Evolutionary conservation across 257 asterid genomes (phyloP).

Genomic region (Solanum neorickii): DNA sequence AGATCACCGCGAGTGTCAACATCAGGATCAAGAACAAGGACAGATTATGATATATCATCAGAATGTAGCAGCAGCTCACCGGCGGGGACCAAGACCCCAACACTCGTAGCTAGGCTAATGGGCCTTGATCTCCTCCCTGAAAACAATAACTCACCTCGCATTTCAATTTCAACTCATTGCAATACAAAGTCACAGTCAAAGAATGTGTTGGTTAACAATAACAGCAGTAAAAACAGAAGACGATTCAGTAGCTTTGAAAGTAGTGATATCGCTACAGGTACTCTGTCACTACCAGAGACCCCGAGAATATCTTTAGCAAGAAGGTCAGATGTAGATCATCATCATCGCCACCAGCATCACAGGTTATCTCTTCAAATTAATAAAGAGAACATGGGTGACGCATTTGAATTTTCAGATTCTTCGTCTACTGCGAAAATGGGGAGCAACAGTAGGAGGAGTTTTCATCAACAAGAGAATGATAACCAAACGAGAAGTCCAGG

Average conservation of each 20-base stretch:
- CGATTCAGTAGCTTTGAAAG: conserved; percentile 18
- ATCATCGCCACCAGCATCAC: conserved; percentile 13
- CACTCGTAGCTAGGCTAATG: conserved; percentile 87
- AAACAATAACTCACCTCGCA: conserved; percentile 35
- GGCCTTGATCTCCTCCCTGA: conserved; percentile 84
- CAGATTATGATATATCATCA: conserved; percentile 24
- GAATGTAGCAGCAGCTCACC: conserved; percentile 42
- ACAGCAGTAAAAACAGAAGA: background rate
- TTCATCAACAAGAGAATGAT: conserved; percentile 9
- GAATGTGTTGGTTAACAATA: background rate
- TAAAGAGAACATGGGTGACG: conserved; percentile 29
- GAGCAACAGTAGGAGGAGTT: conserved; percentile 4
- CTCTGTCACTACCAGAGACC: conserved; percentile 64
- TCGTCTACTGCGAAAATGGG: conserved; percentile 5
- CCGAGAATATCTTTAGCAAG: conserved; percentile 51
- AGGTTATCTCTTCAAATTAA: conserved; percentile 57
- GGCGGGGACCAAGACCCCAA: conserved; percentile 62
- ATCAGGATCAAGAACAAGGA: conserved; percentile 15
- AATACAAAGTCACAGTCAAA: conserved; percentile 5
- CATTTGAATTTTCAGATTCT: conserved; percentile 10
- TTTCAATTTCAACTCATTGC: conserved; percentile 10
- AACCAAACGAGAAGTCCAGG: conserved; percentile 22
- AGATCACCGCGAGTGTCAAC: conserved; percentile 33
- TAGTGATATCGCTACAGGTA: conserved; percentile 24
- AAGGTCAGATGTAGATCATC: conserved; percentile 53